phyloP scores from a whole-genome alignment of 1,284 basidiomycete genomes.

The Cryptococcus sp. region DNA sequence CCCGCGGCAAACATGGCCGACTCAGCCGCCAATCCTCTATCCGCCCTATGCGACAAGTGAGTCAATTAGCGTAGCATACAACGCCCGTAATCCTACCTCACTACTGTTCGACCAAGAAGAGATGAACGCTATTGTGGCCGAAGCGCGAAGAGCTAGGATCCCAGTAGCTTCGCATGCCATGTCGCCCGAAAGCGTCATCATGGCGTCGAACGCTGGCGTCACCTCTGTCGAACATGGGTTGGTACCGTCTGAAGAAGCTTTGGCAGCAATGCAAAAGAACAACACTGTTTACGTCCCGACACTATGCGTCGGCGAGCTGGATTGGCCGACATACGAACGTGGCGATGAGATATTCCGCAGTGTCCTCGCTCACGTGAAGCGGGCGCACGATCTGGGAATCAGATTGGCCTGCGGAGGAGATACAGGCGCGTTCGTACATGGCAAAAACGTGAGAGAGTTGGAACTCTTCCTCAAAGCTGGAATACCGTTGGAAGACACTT shows the following conservation, averaged over 20 bases:
- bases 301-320: conserved; percentile 52
- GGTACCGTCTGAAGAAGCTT: conserved; percentile 8
- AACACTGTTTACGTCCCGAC: conserved; percentile 62
- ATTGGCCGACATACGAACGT: neutral
- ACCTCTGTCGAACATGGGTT: conserved; percentile 60
- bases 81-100: conserved; percentile 58
- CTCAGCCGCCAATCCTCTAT: conserved; percentile 5
- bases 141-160: conserved; percentile 60
- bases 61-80: conserved; percentile 48
- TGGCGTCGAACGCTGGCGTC: conserved; percentile 53
- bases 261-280: conserved; percentile 35
- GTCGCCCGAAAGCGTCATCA: conserved; percentile 52
- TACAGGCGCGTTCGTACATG: conserved; percentile 18
- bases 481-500: conserved; percentile 12
- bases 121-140: conserved; percentile 60
- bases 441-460: conserved; percentile 16
- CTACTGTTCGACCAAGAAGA: conserved; percentile 58
- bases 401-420: conserved; percentile 19
- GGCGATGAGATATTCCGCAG: neutral
- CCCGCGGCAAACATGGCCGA: conserved; percentile 12
- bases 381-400: conserved; percentile 13
- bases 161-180: conserved; percentile 62
- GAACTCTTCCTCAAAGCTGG: conserved; percentile 19
- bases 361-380: conserved; percentile 3
- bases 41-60: conserved; percentile 7